These are phyloP conservation scores for Scheffersomyces lignicola DNA, from an alignment of 1,139 yeast species.

Conservation along the genomic window DNA sequence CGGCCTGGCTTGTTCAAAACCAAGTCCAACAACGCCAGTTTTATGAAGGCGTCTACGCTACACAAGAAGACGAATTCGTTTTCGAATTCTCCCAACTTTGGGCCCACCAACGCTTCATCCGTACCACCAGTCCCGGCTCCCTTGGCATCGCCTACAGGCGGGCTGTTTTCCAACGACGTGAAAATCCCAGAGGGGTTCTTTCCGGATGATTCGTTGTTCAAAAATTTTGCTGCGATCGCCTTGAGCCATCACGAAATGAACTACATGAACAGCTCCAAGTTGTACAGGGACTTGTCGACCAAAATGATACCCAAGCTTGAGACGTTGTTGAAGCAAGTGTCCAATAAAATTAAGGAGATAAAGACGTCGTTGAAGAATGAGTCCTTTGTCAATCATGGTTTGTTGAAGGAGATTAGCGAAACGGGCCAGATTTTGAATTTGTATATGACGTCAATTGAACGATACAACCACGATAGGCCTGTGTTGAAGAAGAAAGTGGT, in stretches of 20 bases:
- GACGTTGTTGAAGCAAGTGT: conserved; percentile 35
- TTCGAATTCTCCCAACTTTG: conserved; percentile 8
- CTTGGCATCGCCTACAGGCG: conserved; percentile 1
- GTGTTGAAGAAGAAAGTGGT: conserved; percentile 24
- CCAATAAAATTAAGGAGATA: conserved; percentile 45
- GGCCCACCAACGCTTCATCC: conserved; percentile 4
- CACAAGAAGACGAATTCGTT: conserved; percentile 20
- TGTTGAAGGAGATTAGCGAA: conserved; percentile 39
- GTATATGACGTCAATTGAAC: conserved; percentile 35
- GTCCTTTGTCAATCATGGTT: conserved; percentile 39
- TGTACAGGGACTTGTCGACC: conserved; percentile 31
- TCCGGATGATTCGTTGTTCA: conserved; percentile 37
- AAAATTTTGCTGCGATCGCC: conserved; percentile 34
- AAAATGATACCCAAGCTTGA: conserved; percentile 44
- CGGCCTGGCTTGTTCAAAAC: conserved; percentile 37
- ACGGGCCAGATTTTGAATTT: conserved; percentile 38
- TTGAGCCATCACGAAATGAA: conserved; percentile 37
- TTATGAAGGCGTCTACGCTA: conserved; percentile 9
- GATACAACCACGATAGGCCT: conserved; percentile 30
- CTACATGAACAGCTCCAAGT: conserved; percentile 28
- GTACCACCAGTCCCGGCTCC: conserved; percentile 7
- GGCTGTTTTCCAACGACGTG: conserved; percentile 23
- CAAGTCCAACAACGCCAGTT: conserved; percentile 27
- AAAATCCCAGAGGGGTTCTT: conserved; percentile 48
- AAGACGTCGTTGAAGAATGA: conserved; percentile 43